Evolutionary conservation across 2,329 filamentous ascomycete species (phyloP), one percentile per base, ranked within the genome.

Genomic region (Claviceps humidiphila): DNA sequence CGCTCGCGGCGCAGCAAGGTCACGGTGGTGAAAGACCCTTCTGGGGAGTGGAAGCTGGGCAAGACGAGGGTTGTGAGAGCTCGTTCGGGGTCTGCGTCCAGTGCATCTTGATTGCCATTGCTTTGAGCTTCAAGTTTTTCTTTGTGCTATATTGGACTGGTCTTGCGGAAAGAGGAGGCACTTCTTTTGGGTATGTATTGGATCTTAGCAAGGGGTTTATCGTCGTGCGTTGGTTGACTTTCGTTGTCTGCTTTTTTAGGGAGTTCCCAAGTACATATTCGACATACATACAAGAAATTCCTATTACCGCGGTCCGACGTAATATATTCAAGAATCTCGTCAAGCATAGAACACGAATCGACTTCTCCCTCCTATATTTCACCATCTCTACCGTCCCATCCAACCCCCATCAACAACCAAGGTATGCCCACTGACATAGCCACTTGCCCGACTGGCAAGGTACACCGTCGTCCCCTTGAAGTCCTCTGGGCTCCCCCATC

Each of bases 331-430:
- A 11, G 30, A 34, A 34, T 34, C 30, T 34, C 30, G 30, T 34
- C 30, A 34, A 34, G 9, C 30, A 34, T 16, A 45, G 9, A 30
- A 30, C 16, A 45, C 17, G 7, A 14, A 17, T 8, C 14, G 16
- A 5, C 30, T 38, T 43, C n/a, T 34, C 20, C 38, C n/a, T 39
- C 22, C 6, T n/a, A 38, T 11, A 1, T 16, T 22, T 50, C 17
- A 14, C 17, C 13, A 34, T 34, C 4, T 37, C 11, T 30, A 94
- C 73, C 88, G 75, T 1, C 87, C 89, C 89, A 95, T 94, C 89
- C 88, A 95, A 11, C 89, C 89, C 7, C 89, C 89, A 68, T 95
- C 90, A 47, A 95, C 87, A 26, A 86, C 84, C 59, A 95, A 64
- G 5, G 89, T 74, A 68, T 95, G 87, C 0, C 89, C 89, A 58